Conservation (phyloP, 192 early-diverging fungal species). For the Rhizoclosmatium globosum region DNA sequence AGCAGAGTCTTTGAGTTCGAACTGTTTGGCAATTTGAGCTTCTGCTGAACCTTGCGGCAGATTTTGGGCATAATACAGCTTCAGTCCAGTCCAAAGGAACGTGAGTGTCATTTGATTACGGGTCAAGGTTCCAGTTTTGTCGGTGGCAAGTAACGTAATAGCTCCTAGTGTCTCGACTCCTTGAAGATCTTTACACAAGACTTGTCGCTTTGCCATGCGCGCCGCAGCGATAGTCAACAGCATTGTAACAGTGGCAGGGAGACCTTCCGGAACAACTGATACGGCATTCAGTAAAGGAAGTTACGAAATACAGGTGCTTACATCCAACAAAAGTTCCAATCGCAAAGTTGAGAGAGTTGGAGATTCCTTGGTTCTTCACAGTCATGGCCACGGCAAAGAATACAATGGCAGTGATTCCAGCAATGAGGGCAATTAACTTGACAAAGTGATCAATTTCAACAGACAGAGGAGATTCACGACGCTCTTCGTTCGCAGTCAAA, state of each 20-base stretch:
- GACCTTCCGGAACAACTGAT: conserved; percentile 85
- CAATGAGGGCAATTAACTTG: conserved; percentile 8
- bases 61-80: conserved; percentile 66
- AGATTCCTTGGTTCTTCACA: conserved; percentile 17
- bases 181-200: conserved; percentile 92
- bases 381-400: conserved; percentile 17
- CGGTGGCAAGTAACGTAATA: conserved; percentile 70
- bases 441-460: neutral
- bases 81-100: conserved; percentile 81
- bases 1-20: conserved; percentile 70
- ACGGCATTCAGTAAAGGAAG: conserved; percentile 45
- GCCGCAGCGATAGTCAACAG: conserved; percentile 93
- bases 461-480: neutral
- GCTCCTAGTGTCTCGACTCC: conserved; percentile 99
- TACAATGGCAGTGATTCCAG: neutral
- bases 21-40: conserved; percentile 41
- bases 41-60: conserved; percentile 39
- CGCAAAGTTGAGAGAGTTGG: conserved; percentile 41
- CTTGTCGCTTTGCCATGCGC: conserved; percentile 86
- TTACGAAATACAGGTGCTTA: too few species aligned
- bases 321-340: conserved; percentile 14
- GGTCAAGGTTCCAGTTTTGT: conserved; percentile 96
- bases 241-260: conserved; percentile 94
- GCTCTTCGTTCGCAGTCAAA: conserved; percentile 18
- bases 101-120: conserved; percentile 96